Evolutionary conservation across 768 basidiomycete species (phyloP).

Genomic region (Phlebiopsis flavidoalba): DNA sequence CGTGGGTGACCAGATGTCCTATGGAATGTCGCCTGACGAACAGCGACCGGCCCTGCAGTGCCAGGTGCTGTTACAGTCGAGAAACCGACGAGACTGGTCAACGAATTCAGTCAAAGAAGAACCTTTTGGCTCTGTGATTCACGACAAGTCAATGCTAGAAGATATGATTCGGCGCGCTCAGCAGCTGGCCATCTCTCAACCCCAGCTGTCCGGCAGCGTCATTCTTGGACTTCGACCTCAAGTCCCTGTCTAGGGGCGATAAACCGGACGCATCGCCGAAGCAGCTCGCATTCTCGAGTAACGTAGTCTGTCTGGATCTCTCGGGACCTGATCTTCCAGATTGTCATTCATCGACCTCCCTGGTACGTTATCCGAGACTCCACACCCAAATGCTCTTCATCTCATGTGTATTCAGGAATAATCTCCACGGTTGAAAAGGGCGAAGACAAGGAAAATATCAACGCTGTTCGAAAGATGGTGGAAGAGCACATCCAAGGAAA

Average conservation of each 20-base stretch:
- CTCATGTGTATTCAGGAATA: constrained; percentile 34
- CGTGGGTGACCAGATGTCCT: constrained; percentile 16
- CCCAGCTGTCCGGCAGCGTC: constrained; percentile 24
- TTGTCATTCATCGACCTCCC: constrained; percentile 28
- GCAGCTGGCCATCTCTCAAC: constrained; percentile 48
- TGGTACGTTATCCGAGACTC: constrained; percentile 13
- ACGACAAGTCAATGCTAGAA: constrained; percentile 40
- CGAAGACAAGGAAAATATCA: constrained; percentile 33
- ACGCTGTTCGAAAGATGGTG: constrained; percentile 52
- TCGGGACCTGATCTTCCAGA: constrained; percentile 24
- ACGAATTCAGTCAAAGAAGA: constrained; percentile 7
- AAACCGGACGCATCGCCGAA: not conserved
- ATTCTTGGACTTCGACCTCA: constrained; percentile 1
- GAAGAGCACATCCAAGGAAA: constrained; percentile 51
- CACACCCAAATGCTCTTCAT: not conserved
- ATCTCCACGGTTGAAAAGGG: constrained; percentile 46
- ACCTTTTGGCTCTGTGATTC: constrained; percentile 37
- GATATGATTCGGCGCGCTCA: constrained; percentile 53
- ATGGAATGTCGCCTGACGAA: constrained; percentile 27
- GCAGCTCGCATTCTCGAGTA: constrained; percentile 21
- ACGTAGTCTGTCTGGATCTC: constrained; percentile 22
- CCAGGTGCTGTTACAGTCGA: constrained; percentile 36
- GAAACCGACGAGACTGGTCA: constrained; percentile 28
- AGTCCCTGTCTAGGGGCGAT: not conserved
- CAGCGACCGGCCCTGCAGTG: constrained; percentile 20